Evolutionary conservation across 768 basidiomycete genomes (phyloP).

Genomic region (Chalciporus piperatus): DNA sequence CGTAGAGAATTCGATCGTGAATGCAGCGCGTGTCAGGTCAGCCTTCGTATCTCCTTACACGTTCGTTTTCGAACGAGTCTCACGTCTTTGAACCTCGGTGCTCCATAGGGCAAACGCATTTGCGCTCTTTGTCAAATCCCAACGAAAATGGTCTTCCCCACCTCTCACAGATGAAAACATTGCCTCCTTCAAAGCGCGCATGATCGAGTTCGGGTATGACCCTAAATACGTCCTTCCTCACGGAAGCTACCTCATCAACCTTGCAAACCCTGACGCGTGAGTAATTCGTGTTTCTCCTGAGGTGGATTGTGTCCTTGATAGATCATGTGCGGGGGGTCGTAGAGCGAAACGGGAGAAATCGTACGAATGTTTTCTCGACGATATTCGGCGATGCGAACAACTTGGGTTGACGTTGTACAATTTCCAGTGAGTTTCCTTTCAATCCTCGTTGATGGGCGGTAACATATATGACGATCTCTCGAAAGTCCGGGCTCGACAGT

Average conservation of each 20-base stretch:
- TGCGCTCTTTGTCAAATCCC: conserved; percentile 81
- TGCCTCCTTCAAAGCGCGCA: conserved; percentile 53
- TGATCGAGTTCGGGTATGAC: conserved; percentile 61
- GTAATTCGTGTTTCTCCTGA: conserved; percentile 21
- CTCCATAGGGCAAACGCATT: conserved; percentile 72
- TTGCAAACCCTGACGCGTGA: conserved; percentile 75
- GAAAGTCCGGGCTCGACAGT: conserved; percentile 81
- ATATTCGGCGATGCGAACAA: conserved; percentile 72
- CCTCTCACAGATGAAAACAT: conserved; percentile 53
- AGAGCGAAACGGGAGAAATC: conserved; percentile 69
- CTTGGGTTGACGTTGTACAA: conserved; percentile 76
- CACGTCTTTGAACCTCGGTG: not conserved
- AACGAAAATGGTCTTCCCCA: conserved; percentile 75
- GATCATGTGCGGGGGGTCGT: not conserved
- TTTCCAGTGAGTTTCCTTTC: conserved; percentile 64
- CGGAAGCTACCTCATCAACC: conserved; percentile 82
- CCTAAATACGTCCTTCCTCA: conserved; percentile 71
- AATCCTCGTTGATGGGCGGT: not conserved
- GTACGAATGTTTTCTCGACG: conserved; percentile 80
- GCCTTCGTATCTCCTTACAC: not conserved
- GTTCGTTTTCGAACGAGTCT: not conserved
- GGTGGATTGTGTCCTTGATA: not conserved
- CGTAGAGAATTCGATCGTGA: conserved; percentile 66
- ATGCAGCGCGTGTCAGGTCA: conserved; percentile 72
- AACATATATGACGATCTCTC: not conserved